These are phyloP conservation scores for Cylindrodendrum hubeiense DNA, from an alignment of 2,329 filamentous ascomycete species.

Conservation along the genomic window DNA sequence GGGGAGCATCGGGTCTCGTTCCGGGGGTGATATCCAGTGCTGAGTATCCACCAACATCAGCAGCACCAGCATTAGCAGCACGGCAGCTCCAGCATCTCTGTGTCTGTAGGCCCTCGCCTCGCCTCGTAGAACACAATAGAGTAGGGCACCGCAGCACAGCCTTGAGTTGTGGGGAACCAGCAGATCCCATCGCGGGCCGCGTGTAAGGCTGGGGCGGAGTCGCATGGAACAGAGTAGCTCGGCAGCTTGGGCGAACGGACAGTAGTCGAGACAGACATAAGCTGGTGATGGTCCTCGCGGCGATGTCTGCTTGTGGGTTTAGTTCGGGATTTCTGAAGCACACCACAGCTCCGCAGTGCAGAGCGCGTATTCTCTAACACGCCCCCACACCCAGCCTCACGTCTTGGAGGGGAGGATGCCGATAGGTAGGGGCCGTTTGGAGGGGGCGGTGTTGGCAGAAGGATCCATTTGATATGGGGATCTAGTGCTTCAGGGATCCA, in stretches of 20 bases:
- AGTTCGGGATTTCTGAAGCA: not conserved
- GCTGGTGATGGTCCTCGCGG: not conserved
- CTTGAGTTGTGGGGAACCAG: conserved; percentile 37
- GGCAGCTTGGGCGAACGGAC: not conserved
- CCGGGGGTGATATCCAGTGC: not conserved
- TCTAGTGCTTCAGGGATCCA: not conserved
- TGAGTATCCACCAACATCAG: not conserved
- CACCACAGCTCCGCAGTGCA: not conserved
- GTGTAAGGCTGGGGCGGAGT: conserved; percentile 45
- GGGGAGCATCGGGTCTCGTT: not conserved
- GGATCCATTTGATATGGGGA: conserved; percentile 11
- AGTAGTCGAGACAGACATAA: not conserved
- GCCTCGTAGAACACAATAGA: not conserved
- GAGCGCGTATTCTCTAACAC: conserved; percentile 21
- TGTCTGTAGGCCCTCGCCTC: not conserved
- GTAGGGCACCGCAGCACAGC: conserved; percentile 33
- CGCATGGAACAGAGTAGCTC: conserved; percentile 1
- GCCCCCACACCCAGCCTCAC: conserved; percentile 13
- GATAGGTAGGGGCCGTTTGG: conserved; percentile 16
- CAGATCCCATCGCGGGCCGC: conserved; percentile 40
- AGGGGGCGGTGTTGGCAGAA: conserved; percentile 19
- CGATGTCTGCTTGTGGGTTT: conserved; percentile 4
- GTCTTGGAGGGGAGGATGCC: conserved; percentile 19
- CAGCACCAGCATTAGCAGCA: not conserved
- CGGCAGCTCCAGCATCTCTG: not conserved